Percentiles rank a stretch among this genome's conserved stretches.
Conservation (phyloP, 345 rosid genomes). For the Arabis alpina region DNA sequence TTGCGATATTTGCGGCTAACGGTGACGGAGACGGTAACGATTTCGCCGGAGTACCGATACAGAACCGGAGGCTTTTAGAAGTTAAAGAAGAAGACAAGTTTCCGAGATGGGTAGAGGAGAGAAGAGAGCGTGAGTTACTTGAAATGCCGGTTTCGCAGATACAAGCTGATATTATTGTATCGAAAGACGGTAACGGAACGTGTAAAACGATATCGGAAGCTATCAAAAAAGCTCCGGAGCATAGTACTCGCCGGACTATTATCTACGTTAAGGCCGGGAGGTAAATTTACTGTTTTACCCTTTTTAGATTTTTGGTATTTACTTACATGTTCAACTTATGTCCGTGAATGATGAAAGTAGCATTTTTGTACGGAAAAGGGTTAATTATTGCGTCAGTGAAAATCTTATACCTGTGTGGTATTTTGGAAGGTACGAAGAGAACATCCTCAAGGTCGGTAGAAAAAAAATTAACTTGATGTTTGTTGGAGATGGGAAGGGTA, state of each 20-base stretch:
- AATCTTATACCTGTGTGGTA: neutral
- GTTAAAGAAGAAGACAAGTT: constrained; percentile 35
- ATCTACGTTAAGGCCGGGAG: constrained; percentile 95
- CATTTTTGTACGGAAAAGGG: neutral
- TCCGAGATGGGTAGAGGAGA: constrained; percentile 71
- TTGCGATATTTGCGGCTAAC: constrained; percentile 70
- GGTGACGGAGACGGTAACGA: constrained; percentile 44
- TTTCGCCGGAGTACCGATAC: constrained; percentile 85
- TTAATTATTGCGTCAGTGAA: constrained; percentile 32
- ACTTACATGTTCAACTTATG: constrained; percentile 15
- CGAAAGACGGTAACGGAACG: constrained; percentile 86
- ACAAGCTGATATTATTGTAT: constrained; percentile 84
- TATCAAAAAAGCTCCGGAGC: constrained; percentile 83
- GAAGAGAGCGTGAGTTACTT: constrained; percentile 64
- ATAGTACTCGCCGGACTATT: constrained; percentile 67
- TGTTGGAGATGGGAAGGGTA: constrained; percentile 90
- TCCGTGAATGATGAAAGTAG: constrained; percentile 12
- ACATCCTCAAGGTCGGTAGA: constrained; percentile 78
- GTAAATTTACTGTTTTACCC: constrained; percentile 47
- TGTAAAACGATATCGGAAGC: constrained; percentile 83
- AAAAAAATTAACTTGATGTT: constrained; percentile 90
- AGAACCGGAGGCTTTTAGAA: constrained; percentile 60
- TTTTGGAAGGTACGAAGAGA: constrained; percentile 79
- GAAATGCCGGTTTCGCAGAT: constrained; percentile 58
- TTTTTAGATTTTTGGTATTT: neutral